Base-by-base conservation (phyloP, 768 basidiomycete species). In the Amyloporia xantha region DNA sequence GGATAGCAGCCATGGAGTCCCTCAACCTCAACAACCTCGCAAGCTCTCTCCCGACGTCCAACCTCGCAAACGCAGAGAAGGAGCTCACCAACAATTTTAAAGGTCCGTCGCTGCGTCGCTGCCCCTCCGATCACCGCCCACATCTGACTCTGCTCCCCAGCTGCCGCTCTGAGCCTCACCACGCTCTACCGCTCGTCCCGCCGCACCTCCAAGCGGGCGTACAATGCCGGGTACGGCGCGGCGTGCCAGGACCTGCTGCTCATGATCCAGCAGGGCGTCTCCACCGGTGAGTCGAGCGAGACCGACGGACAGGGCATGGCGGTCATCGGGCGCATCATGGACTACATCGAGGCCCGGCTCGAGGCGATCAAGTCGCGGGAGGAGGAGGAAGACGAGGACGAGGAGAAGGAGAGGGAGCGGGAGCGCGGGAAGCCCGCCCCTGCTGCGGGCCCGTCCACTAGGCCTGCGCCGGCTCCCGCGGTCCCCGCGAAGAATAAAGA, bases 181-280 rank as follows among this genome's bases (percentile, higher is more conserved):
- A 90, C 86, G 0, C 76, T 91, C 28, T 91, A 89, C 65, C 80
- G 86, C 55, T 86, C 87, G 3, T 88, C 88, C 1, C 67, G 84
- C 43, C 76, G 81, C 60, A 81, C 82, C 11, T 84, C 87, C 4
- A 89, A 90, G 65, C 75, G 81, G 23, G 84, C 87, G 0, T 90
- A 89, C 68, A 86, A 86, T 59, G 76, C 83, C 6, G 89, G 88
- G 3, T 91, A 91, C 57, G 81, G 81, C 0, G 68, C 84, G 2
- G 88, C 88, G 12, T 89, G 88, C 57, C 79, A 84, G 59, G 88
- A 91, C 68, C 69, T 91, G 30, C 73, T 91, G 59, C 75, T 75
- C 61, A 87, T 90, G 77, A 81, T 91, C 43, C 87, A 91, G 65
- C 84, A 88, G 51, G 85, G 85, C 39, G 86, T 91, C 51, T 88